Evolutionary conservation across 2,329 filamentous ascomycete species (phyloP), one percentile per base, ranked within the genome.

Genomic region (Alternaria angustiovoidea): DNA sequence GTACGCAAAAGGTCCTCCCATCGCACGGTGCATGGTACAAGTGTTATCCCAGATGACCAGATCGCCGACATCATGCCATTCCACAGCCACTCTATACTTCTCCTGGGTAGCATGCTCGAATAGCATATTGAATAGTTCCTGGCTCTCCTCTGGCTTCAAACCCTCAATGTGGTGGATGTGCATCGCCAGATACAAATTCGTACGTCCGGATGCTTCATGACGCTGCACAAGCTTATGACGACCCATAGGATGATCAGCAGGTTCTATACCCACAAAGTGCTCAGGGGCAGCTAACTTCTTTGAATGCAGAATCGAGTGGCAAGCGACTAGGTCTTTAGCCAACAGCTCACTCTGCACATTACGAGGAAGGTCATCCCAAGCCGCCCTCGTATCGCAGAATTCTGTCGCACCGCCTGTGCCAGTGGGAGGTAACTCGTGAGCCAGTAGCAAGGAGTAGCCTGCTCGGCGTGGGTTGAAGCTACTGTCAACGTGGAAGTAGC

Each of bases 171-270:
- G 34, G 12, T 36, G 34, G 34, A 36, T 36, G 14, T 36, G 34
- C 34, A 36, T 36, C 3, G 34, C 34, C 12, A 36, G 34, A 65
- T 86, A 87, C 7, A 88, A 62, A 49, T 84, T 87, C 77, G 80
- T 81, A 1, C 85, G 76, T 1, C 82, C 84, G 18, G 79, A 82
- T 1, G 80, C 78, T 68, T 86, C 83, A 63, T 88, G 86, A 0
- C 64, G 69, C 74, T 87, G 85, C 3, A 83, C 70, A 2, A 88
- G 64, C 28, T 77, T 78, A 67, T 88, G 86, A 5, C 80, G 77
- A 30, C 69, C 65, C 77, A 79, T 76, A n/a, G 74, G 72, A 65
- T 79, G 61, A 36, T 67, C 66, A 1, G 69, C 62, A 0, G 82
- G 79, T 20, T 84, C 77, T 5, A 87, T 59, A 52, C 83, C 79